Percentiles rank a stretch among this genome's conserved stretches.
Conservation (phyloP, 306 rosid genomes). For the Fragaria nilgerrensis region DNA sequence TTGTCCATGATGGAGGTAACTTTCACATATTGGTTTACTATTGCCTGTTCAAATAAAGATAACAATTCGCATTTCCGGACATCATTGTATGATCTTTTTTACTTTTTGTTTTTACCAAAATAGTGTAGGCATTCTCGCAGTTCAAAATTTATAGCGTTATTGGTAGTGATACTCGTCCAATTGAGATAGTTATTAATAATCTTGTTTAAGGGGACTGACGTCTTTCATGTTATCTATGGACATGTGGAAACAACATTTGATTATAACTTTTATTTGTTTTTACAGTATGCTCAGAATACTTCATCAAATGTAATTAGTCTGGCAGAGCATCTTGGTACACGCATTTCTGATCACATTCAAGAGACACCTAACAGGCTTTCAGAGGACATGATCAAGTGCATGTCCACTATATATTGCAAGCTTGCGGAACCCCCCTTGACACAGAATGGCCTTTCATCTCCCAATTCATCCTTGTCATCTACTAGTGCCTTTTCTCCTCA, state of each 20-base stretch:
- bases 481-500: constrained; percentile 64
- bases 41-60: not conserved
- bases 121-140: not conserved
- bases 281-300: constrained; percentile 61
- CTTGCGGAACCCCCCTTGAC: constrained; percentile 75
- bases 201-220: not conserved
- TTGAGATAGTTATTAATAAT: not conserved
- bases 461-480: constrained; percentile 79
- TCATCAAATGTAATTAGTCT: constrained; percentile 75
- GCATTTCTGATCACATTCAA: constrained; percentile 73
- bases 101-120: not conserved
- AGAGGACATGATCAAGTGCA: constrained; percentile 94
- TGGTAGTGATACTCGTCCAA: not conserved
- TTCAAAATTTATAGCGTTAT: not conserved
- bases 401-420: constrained; percentile 85
- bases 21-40: not conserved
- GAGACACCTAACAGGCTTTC: constrained; percentile 75
- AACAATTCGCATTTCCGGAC: not conserved
- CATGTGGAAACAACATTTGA: constrained; percentile 23
- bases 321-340: constrained; percentile 95
- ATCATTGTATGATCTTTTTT: not conserved
- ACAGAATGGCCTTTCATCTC: constrained; percentile 74
- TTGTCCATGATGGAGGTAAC: constrained; percentile 87
- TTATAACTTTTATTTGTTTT: constrained; percentile 31
- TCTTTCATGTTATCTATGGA: not conserved